These are phyloP conservation scores for Cyclostephanos tholiformis DNA, from an alignment of 108 stramenopile genomes.

Conservation along the genomic window DNA sequence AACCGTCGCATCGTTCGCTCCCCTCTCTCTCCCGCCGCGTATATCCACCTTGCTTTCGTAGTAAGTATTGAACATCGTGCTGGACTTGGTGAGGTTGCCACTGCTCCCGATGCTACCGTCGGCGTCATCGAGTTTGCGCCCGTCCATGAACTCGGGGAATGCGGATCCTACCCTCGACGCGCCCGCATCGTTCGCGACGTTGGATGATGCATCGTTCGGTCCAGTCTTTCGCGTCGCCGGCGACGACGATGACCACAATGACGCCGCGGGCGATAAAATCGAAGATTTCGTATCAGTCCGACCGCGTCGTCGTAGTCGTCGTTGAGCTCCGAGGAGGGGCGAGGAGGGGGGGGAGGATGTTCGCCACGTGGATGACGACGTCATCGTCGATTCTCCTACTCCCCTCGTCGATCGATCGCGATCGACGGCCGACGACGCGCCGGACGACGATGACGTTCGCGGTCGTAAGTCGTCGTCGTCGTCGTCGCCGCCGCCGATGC, in stretches of 20 bases:
- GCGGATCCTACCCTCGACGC: conserved; percentile 4
- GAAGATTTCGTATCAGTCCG: background rate
- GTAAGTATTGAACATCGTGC: conserved; percentile 2
- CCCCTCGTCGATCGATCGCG: too few relatives aligned
- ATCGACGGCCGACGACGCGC: too few relatives aligned
- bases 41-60: conserved; percentile 13
- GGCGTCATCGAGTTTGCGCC: too few relatives aligned
- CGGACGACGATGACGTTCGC: too few relatives aligned
- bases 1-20: background rate
- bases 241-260: background rate
- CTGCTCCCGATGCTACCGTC: background rate
- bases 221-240: background rate
- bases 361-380: too few relatives aligned
- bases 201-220: background rate
- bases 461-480: too few relatives aligned
- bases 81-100: background rate
- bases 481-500: too few relatives aligned
- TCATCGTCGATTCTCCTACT: too few relatives aligned
- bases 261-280: background rate
- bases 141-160: conserved; percentile 7
- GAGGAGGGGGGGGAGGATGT: too few relatives aligned
- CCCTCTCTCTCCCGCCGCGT: background rate
- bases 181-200: conserved; percentile 1
- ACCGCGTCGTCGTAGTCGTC: background rate
- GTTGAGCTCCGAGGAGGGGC: background rate